A percentile compares a stretch with the other conserved stretches of the same genome.
phyloP scores from a whole-genome alignment of 306 rosid genomes.

The Cotoneaster glaucophyllus region DNA sequence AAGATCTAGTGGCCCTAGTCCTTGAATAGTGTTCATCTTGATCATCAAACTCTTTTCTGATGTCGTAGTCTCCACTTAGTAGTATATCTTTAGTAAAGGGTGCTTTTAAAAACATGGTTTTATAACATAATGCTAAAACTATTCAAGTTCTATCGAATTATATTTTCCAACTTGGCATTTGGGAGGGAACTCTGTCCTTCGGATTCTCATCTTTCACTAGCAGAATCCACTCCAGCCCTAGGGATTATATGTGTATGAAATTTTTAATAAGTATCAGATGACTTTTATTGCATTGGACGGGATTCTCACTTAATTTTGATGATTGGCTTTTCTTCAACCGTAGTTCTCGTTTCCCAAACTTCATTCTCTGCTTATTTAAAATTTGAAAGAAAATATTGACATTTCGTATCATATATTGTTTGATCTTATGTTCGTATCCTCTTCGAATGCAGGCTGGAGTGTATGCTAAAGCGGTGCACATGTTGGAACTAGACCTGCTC shows the following conservation, averaged over 20 bases:
- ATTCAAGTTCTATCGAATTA: not conserved
- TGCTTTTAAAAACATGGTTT: not conserved
- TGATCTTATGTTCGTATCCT: not conserved
- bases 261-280: too few relatives aligned
- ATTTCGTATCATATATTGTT: not conserved
- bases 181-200: not conserved
- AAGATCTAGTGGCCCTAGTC: not conserved
- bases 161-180: not conserved
- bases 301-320: not conserved
- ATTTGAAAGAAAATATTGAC: not conserved
- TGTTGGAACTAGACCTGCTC: constrained; percentile 71
- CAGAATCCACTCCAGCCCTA: too few relatives aligned
- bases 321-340: not conserved
- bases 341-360: not conserved
- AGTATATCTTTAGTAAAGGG: not conserved
- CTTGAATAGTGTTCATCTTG: not conserved
- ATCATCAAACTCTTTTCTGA: not conserved
- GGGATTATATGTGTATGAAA: too few relatives aligned
- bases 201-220: not conserved
- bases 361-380: not conserved
- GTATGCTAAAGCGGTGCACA: constrained; percentile 53
- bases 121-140: not conserved
- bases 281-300: not conserved
- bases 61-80: not conserved
- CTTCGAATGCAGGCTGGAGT: constrained; percentile 51